Conservation (phyloP, 2,329 filamentous ascomycete genomes). For the Cladosporium sp. region DNA sequence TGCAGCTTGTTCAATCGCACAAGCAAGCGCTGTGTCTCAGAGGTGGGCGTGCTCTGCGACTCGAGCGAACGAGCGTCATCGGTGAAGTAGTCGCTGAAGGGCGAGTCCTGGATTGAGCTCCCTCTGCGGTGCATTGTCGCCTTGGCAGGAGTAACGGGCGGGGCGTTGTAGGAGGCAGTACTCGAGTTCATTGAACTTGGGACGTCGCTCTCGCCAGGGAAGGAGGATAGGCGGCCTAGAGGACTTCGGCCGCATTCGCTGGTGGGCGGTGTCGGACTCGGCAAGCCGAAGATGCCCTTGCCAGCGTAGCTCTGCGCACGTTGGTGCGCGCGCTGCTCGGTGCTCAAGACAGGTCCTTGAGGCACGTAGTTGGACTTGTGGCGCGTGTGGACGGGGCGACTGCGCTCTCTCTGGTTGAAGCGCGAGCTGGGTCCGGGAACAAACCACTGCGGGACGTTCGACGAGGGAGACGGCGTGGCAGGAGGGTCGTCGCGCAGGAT, state of each 20-base stretch:
- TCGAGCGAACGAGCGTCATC: conserved; percentile 30
- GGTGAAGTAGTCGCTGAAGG: conserved; percentile 40
- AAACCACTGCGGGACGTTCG: neutral
- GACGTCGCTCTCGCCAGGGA: conserved; percentile 9
- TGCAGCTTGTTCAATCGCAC: conserved; percentile 35
- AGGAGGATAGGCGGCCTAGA: conserved; percentile 7
- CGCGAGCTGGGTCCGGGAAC: conserved; percentile 28
- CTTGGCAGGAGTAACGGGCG: conserved; percentile 25
- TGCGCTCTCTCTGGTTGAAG: conserved; percentile 27
- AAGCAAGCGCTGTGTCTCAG: conserved; percentile 29
- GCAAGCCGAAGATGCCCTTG: neutral
- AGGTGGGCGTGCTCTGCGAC: conserved; percentile 20
- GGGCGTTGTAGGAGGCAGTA: conserved; percentile 16
- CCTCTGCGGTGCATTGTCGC: conserved; percentile 11
- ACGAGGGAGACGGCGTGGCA: neutral
- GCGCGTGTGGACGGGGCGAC: conserved; percentile 7
- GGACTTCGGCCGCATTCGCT: conserved; percentile 11
- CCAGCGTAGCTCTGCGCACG: conserved; percentile 20
- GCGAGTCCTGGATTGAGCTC: conserved; percentile 31
- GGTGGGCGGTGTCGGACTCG: conserved; percentile 14
- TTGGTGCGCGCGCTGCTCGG: conserved; percentile 27
- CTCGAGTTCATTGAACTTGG: conserved; percentile 11
- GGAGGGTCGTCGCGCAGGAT: neutral
- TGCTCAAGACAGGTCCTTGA: conserved; percentile 24
- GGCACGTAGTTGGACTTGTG: conserved; percentile 18